Percentiles rank a stretch among this genome's conserved stretches.
phyloP scores from a whole-genome alignment of 768 basidiomycete genomes.

The Krasilnikovozyma curviuscula region DNA sequence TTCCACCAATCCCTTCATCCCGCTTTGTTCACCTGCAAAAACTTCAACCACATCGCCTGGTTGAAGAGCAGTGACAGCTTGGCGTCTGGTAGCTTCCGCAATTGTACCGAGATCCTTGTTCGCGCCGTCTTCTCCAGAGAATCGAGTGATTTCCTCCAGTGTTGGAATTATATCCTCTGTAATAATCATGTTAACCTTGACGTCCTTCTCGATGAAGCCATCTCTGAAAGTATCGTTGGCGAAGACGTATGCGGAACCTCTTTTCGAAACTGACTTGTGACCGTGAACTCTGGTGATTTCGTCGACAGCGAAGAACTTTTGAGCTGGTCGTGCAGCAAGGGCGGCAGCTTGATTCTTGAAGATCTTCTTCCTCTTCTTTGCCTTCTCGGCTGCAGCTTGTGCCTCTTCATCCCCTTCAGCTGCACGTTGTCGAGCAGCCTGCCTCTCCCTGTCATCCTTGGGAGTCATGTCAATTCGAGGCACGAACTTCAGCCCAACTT shows the following conservation, averaged over 20 bases:
- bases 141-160: conserved; percentile 85
- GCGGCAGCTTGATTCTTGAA: conserved; percentile 24
- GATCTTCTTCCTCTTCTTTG: conserved; percentile 59
- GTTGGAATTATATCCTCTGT: conserved; percentile 85
- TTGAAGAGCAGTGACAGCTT: conserved; percentile 81
- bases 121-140: conserved; percentile 48
- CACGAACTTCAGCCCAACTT: conserved; percentile 77
- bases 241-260: conserved; percentile 52
- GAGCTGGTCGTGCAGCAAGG: conserved; percentile 46
- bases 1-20: conserved; percentile 79
- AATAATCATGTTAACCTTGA: conserved; percentile 42
- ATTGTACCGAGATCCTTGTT: conserved; percentile 66
- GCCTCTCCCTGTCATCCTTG: conserved; percentile 66
- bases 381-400: conserved; percentile 33
- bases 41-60: conserved; percentile 96
- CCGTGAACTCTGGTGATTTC: conserved; percentile 71
- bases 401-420: conserved; percentile 14
- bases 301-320: conserved; percentile 81
- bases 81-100: conserved; percentile 75
- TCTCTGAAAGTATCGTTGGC: conserved; percentile 74
- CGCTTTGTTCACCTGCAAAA: conserved; percentile 88
- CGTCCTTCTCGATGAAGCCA: conserved; percentile 87
- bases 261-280: conserved; percentile 51
- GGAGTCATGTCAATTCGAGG: conserved; percentile 96
- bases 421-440: too few species aligned